These are phyloP conservation scores for Suillus plorans DNA, from an alignment of 768 basidiomycete genomes.

Conservation along the genomic window DNA sequence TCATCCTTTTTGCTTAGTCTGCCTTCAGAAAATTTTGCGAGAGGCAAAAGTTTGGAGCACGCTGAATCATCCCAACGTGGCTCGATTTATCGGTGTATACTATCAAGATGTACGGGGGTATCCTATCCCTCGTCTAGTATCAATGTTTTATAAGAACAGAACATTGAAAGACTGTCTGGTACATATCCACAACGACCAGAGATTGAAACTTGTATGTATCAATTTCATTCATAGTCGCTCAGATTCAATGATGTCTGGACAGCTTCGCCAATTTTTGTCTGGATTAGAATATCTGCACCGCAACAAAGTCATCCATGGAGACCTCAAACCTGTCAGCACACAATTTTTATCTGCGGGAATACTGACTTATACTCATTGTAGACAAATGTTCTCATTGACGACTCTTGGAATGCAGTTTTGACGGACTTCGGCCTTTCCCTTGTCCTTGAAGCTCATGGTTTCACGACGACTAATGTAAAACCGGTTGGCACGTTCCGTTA, in stretches of 20 bases:
- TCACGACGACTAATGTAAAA: conserved; percentile 31
- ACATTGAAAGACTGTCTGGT: conserved; percentile 19
- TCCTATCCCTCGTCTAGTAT: conserved; percentile 23
- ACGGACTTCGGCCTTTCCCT: conserved; percentile 42
- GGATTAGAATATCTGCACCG: conserved; percentile 26
- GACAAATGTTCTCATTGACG: conserved; percentile 38
- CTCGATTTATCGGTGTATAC: conserved; percentile 23
- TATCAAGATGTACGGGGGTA: conserved; percentile 17
- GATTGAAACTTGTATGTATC: conserved; percentile 23
- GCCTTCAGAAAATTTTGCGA: conserved; percentile 24
- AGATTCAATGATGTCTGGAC: not conserved
- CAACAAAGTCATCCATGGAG: conserved; percentile 32
- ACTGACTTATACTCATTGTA: conserved; percentile 11
- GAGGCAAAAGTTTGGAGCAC: conserved; percentile 28
- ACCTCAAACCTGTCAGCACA: conserved; percentile 37
- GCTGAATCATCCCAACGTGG: conserved; percentile 22
- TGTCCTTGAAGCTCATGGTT: conserved; percentile 35
- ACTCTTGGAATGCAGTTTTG: conserved; percentile 30
- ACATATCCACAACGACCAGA: conserved; percentile 11
- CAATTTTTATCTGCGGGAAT: not conserved
- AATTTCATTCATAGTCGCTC: not conserved
- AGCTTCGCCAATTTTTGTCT: conserved; percentile 23
- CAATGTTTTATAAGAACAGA: conserved; percentile 25
- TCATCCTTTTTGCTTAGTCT: not conserved
- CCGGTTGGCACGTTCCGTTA: conserved; percentile 38